These are phyloP conservation scores for Chlamydomonas asymmetrica DNA, from an alignment of 139 green algal species.

Conservation along the genomic window DNA sequence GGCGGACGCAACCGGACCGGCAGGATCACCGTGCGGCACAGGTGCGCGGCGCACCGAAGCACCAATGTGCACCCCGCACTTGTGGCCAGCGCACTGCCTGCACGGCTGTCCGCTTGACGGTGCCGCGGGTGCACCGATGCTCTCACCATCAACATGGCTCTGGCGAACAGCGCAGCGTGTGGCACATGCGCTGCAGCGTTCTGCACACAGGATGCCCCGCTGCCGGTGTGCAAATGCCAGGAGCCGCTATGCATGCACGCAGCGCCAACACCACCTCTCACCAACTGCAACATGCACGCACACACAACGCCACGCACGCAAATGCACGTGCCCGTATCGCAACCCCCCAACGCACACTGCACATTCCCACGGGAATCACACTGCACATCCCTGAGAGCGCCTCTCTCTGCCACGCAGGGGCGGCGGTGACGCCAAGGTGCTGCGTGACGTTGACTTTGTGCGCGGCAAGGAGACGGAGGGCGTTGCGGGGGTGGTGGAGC, in stretches of 20 bases:
- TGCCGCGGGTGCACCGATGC: no score
- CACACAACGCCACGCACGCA: not conserved
- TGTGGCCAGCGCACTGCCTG: no score
- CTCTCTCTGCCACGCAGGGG: no score
- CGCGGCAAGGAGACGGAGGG: conserved; percentile 3
- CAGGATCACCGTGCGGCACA: conserved; percentile 64
- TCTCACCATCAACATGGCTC: no score
- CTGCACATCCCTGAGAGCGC: not conserved
- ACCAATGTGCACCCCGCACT: no score
- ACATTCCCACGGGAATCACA: not conserved
- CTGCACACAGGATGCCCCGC: no score
- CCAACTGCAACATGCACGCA: not conserved
- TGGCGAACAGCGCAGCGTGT: no score
- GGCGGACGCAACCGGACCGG: conserved; percentile 78
- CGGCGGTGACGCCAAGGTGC: conserved; percentile 8
- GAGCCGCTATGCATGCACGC: no score
- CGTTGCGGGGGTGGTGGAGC: conserved; percentile 67
- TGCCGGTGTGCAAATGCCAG: no score
- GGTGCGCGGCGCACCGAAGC: no score
- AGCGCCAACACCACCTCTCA: not conserved
- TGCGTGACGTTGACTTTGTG: conserved; percentile 17
- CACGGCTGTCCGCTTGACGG: no score
- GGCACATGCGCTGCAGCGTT: not conserved
- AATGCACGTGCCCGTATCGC: not conserved
- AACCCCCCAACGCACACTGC: no score